Evolutionary conservation across 176 grass and related monocot species (phyloP), one percentile per base, ranked within the genome.

Genomic region (Pontederia crassipes): DNA sequence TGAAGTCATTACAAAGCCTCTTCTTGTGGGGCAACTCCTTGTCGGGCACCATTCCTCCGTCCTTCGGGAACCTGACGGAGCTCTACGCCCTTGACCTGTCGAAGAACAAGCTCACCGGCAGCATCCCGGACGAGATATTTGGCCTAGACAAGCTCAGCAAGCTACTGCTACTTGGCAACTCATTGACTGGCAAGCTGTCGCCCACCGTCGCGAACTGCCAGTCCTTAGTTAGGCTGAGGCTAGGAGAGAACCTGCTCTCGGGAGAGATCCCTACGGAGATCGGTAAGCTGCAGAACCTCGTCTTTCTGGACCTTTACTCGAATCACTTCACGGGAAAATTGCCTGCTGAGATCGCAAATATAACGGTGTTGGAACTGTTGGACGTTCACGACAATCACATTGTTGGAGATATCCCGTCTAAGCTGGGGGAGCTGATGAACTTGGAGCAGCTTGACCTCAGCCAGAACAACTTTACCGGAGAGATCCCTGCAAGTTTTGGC

Each of bases 391-490:
- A 95, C 75, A 95, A 95, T 29, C 81, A 74, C 54, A 82, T 95
- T 70, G 78, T 50, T 0, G 77, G 86, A 0, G 61, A 45, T 28
- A 74, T 95, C 27, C 90, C 86, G 2, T 58, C 50, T 15, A 77
- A 81, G 80, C 81, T 86, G n/a, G 86, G 86, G 10, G 77, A 78
- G 75, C 70, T 89, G 50, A 89, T 86, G 77, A 95, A 95, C 66
- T 79, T 95, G 51, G 90, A 95, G 71, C 90, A 95, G 83, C 82
- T 95, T 11, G 90, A 95, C 58, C 77, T 95, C 45, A 95, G 90
- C 70, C 70, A 83, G 73, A 95, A 95, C 75, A 74, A 68, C 12
- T 71, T 95, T 20, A 74, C 79, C 15, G 79, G 86, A 2, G 85
- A 81, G 26, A 81, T 95, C 11, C 90, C 90, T 24, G 65, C 65